Conservation (phyloP, 176 grass and related monocot species). For the Bothriochloa decipiens region DNA sequence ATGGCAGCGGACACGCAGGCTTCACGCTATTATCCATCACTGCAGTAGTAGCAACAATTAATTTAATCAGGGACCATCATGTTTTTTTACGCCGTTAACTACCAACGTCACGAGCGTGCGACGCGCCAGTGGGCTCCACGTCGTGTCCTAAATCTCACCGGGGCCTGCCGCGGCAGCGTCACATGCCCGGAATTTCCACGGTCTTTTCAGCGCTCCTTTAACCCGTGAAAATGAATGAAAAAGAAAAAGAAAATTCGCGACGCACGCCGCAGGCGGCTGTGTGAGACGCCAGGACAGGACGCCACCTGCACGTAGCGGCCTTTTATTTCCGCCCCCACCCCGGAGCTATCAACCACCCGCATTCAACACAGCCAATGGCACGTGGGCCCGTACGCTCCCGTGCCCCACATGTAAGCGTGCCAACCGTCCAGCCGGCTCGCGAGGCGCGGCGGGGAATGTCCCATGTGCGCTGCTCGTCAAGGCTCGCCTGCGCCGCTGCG, state of each 20-base stretch:
- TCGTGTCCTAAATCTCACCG: not conserved
- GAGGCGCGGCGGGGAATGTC: not conserved
- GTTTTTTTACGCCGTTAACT: not conserved
- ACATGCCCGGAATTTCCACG: not conserved
- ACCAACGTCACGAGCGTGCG: not conserved
- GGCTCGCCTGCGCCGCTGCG: not conserved
- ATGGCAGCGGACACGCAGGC: not conserved
- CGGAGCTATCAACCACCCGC: not conserved
- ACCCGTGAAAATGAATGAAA: too few species aligned
- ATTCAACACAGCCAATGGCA: not conserved
- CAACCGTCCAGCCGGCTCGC: not conserved
- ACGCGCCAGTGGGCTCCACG: slow-evolving; percentile 6
- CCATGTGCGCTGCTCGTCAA: slow-evolving; percentile 28
- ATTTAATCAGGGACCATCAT: not conserved
- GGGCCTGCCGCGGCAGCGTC: not conserved
- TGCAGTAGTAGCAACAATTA: not conserved
- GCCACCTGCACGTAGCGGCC: not conserved
- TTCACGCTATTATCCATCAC: not conserved
- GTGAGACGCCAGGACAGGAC: not conserved
- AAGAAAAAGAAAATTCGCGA: not conserved
- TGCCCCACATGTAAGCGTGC: slow-evolving; percentile 2
- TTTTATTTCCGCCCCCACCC: not conserved
- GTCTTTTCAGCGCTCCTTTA: not conserved
- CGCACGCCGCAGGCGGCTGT: too few species aligned
- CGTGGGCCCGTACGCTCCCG: accelerated